These are phyloP conservation scores for Stachybotrys chartarum DNA, from an alignment of 2,329 filamentous ascomycete species.

Conservation along the genomic window DNA sequence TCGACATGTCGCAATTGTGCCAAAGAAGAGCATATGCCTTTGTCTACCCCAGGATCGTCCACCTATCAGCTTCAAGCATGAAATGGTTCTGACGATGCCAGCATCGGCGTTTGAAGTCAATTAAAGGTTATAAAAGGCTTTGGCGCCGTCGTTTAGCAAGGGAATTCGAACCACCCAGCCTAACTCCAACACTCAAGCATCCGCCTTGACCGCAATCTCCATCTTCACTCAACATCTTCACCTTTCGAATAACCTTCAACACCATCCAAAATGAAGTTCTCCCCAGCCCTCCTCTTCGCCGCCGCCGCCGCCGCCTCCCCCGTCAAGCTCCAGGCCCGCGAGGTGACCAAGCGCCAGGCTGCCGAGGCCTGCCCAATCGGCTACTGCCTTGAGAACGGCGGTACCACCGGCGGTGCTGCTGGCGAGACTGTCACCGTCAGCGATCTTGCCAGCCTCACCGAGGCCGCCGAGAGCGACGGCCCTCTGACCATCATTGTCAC, in stretches of 20 bases:
- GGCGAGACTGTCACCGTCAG: conserved; percentile 20
- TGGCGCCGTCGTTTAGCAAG: background rate
- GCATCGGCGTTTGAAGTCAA: background rate
- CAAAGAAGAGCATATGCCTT: background rate
- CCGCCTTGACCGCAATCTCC: background rate
- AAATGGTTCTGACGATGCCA: background rate
- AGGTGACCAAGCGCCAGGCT: conserved; percentile 32
- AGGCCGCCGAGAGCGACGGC: conserved; percentile 14
- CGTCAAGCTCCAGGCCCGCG: background rate
- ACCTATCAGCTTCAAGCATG: background rate
- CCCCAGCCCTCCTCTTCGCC: background rate
- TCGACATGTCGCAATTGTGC: background rate
- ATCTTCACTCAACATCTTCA: background rate
- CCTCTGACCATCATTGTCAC: conserved; percentile 21
- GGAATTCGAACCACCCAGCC: background rate
- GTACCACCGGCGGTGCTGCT: conserved; percentile 20
- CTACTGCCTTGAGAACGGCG: conserved; percentile 24
- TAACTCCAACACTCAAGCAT: background rate
- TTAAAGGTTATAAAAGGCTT: background rate
- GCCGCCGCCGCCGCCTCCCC: background rate
- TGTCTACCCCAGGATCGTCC: background rate
- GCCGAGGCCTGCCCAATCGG: conserved; percentile 35
- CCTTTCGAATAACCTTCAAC: background rate
- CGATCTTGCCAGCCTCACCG: conserved; percentile 15
- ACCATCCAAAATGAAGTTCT: background rate